These are phyloP conservation scores for Penicillium oxalicum DNA, from an alignment of 2,329 filamentous ascomycete species.

Conservation along the genomic window DNA sequence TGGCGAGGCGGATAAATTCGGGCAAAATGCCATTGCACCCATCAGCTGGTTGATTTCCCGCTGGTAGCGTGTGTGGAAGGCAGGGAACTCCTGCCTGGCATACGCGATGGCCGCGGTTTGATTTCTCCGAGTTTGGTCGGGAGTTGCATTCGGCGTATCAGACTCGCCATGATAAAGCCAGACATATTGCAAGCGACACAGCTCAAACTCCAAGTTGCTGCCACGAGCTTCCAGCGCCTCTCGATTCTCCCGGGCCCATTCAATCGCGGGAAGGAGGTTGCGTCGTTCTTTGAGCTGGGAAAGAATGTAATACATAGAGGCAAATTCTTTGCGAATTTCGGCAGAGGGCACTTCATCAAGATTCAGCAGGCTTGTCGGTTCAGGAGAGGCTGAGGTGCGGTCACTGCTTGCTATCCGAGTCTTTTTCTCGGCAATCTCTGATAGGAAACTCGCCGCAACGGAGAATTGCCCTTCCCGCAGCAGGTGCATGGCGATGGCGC, in stretches of 20 bases:
- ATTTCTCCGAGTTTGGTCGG: conserved; percentile 26
- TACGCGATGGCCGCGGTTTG: conserved; percentile 62
- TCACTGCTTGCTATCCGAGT: conserved; percentile 29
- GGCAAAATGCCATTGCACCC: conserved; percentile 70
- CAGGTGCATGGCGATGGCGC: conserved; percentile 93
- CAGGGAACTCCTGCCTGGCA: conserved; percentile 65
- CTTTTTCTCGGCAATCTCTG: conserved; percentile 56
- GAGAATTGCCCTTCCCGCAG: conserved; percentile 89
- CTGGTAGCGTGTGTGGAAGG: conserved; percentile 69
- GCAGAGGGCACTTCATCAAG: conserved; percentile 56
- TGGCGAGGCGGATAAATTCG: conserved; percentile 69
- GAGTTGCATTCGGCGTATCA: conserved; percentile 39
- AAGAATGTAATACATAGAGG: conserved; percentile 85
- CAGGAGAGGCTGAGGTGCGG: conserved; percentile 27
- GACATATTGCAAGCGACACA: conserved; percentile 82
- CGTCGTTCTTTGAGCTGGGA: conserved; percentile 63
- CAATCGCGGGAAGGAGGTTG: conserved; percentile 76
- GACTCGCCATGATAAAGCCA: conserved; percentile 72
- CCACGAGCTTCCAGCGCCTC: conserved; percentile 68
- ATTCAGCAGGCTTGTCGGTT: conserved; percentile 43
- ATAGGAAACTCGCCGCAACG: conserved; percentile 78
- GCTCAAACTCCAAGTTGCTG: conserved; percentile 91
- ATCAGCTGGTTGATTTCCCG: conserved; percentile 75
- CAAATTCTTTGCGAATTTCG: conserved; percentile 72
- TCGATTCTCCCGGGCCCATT: conserved; percentile 73